Evolutionary conservation across 208 protist species (phyloP).

Genomic region (Blastocrithidia nonstop): DNA sequence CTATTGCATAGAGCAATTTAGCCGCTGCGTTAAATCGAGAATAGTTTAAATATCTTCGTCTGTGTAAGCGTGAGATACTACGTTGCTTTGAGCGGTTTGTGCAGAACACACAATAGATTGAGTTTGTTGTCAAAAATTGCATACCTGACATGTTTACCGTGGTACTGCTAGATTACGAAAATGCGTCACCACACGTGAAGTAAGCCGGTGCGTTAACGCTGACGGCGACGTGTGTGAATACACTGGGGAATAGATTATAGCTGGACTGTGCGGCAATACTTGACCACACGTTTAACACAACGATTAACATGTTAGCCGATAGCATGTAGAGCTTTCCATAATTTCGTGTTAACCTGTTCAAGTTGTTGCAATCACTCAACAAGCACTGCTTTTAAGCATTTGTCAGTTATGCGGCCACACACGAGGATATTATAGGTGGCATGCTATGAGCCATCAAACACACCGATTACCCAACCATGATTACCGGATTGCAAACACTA

Average conservation of each 20-base stretch:
- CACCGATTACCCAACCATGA: conserved; percentile 90
- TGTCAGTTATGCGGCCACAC: conserved; percentile 35
- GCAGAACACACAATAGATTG: conserved; percentile 58
- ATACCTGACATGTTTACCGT: conserved; percentile 91
- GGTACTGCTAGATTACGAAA: conserved; percentile 93
- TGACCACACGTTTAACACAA: conserved; percentile 93
- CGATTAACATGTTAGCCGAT: conserved; percentile 95
- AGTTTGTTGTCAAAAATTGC: conserved; percentile 79
- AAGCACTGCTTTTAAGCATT: conserved; percentile 84
- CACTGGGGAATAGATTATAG: conserved; percentile 55
- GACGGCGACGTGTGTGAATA: conserved; percentile 81
- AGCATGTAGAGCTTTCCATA: conserved; percentile 96
- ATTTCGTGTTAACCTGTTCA: conserved; percentile 95
- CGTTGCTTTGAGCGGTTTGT: conserved; percentile 92
- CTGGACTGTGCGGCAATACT: conserved; percentile 89
- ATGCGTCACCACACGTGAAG: conserved; percentile 27
- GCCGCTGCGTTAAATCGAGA: conserved; percentile 12
- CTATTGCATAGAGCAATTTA: too few species aligned
- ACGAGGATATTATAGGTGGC: conserved; percentile 85
- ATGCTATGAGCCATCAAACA: conserved; percentile 98
- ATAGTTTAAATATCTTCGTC: conserved; percentile 62
- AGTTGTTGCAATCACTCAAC: conserved; percentile 93
- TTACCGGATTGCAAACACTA: conserved; percentile 85
- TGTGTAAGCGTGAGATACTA: conserved; percentile 93
- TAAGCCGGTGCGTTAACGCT: conserved; percentile 92